Base-by-base conservation (phyloP, 306 rosid species). In the Biancaea sappan region DNA sequence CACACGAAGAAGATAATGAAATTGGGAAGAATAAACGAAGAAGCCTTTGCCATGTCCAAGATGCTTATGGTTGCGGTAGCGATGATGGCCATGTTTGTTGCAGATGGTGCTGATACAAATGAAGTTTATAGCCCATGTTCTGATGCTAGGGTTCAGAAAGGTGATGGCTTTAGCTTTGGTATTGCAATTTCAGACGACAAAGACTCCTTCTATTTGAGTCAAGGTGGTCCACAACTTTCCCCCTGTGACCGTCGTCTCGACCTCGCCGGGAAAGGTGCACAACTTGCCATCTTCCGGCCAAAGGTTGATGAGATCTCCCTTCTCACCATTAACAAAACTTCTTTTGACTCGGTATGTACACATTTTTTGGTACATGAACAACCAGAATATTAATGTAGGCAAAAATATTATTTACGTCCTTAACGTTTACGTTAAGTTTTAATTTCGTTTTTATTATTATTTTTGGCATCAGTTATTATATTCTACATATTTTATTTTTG, bases 141-240 rank as follows among this genome's bases (percentile, higher is more conserved):
- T 21, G 98, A 94, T 87, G 74, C 93, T 65, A 79, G 79, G 70
- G 76, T 94, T 72, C 88, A 82, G 85, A 90, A 34, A 81, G 80
- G 56, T n/a, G 97, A 90, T 63, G 97, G 98, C 14, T 91, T 94
- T 75, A 90, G 87, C n/a, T 90, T 91, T 51, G 97, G 95, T 6
- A 76, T 91, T 76, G 97, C 88, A 13, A 81, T 94, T 59, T 84
- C 97, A 0, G 43, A 72, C 4, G 43, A 72, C 4, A 94, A 80
- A 63, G 89, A 90, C 6, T 35, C 48, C 12, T 91, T 88, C 85
- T 61, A 37, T 16, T 82, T 72, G 22, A 86, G 71, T 80, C 73
- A 83, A 62, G 48, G 86, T 47, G 47, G 88, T 32, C 88, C 91
- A 2, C 98, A 91, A 67, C 88, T 91, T 70, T 91, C 98, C 0